Evolutionary conservation across 768 basidiomycete species (phyloP).

Genomic region (Trametes meyenii): DNA sequence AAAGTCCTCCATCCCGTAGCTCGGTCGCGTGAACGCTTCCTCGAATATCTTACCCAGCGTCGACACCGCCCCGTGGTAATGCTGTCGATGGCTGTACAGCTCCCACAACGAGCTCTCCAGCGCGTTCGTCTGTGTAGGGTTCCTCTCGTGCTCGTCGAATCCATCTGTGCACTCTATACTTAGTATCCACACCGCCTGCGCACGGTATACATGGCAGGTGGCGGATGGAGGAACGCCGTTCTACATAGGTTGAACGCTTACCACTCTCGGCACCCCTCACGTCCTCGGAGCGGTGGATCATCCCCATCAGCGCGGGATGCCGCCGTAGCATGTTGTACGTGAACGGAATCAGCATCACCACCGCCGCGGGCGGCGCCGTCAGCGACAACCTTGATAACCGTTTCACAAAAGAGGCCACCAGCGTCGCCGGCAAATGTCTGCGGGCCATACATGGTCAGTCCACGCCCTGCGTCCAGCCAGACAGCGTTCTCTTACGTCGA

Average conservation of each 20-base stretch:
- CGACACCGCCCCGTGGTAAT: slow-evolving; percentile 89
- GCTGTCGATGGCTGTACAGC: slow-evolving; percentile 71
- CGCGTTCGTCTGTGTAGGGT: slow-evolving; percentile 79
- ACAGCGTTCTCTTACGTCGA: slow-evolving; percentile 68
- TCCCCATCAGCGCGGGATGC: slow-evolving; percentile 88
- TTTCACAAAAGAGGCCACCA: slow-evolving; percentile 96
- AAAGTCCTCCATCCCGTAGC: slow-evolving; percentile 92
- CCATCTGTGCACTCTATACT: slow-evolving; percentile 53
- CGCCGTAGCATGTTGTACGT: slow-evolving; percentile 92
- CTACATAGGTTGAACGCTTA: slow-evolving; percentile 10
- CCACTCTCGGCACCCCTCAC: slow-evolving; percentile 18
- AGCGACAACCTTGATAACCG: slow-evolving; percentile 84
- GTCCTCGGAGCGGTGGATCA: slow-evolving; percentile 76
- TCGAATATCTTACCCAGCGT: slow-evolving; percentile 83
- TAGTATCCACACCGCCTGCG: not conserved
- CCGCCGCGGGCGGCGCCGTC: slow-evolving; percentile 84
- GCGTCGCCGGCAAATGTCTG: slow-evolving; percentile 84
- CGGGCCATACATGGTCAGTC: not conserved
- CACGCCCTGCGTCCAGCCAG: not conserved
- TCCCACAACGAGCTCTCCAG: slow-evolving; percentile 94
- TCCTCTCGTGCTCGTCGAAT: slow-evolving; percentile 64
- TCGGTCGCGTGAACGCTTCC: slow-evolving; percentile 93
- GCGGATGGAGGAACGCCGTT: not conserved
- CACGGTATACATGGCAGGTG: too few species aligned
- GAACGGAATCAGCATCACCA: slow-evolving; percentile 90